Evolutionary conservation across 495 filamentous ascomycete genomes (phyloP).

Genomic region (Articulospora tetracladia): DNA sequence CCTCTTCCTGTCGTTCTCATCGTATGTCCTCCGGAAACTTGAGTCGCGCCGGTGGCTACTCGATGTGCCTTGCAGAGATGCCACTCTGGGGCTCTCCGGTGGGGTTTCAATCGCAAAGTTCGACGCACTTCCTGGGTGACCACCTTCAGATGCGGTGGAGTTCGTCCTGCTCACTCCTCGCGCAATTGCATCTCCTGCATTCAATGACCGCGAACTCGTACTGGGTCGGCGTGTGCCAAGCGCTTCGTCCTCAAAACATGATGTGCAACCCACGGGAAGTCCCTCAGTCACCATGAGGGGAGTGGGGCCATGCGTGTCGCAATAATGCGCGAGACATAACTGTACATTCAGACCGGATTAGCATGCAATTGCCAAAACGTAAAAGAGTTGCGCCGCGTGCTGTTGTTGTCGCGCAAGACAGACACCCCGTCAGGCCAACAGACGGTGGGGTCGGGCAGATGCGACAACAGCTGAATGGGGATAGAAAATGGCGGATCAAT

Average conservation of each 20-base stretch:
- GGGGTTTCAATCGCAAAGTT: conserved; percentile 46
- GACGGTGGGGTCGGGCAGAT: conserved; percentile 5
- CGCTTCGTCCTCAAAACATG: conserved; percentile 56
- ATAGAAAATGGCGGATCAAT: not conserved
- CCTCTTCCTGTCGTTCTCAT: conserved; percentile 50
- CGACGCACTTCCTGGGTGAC: not conserved
- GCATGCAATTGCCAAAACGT: not conserved
- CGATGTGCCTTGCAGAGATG: conserved; percentile 20
- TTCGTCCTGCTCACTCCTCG: conserved; percentile 12
- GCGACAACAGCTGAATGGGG: conserved; percentile 1
- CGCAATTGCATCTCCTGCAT: conserved; percentile 9
- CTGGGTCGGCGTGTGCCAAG: conserved; percentile 18
- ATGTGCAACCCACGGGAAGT: conserved; percentile 69
- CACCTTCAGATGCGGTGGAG: conserved; percentile 24
- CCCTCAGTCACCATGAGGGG: conserved; percentile 94
- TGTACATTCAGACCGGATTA: conserved; percentile 30
- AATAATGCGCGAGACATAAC: conserved; percentile 95
- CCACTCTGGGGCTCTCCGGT: conserved; percentile 54
- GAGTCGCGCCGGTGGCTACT: conserved; percentile 39
- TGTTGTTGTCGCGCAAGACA: conserved; percentile 9
- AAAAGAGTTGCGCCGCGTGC: not conserved
- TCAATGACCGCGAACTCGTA: conserved; percentile 18
- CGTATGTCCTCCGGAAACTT: conserved; percentile 48
- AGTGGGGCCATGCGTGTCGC: conserved; percentile 91
- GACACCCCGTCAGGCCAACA: conserved; percentile 7